Conservation (phyloP, 495 filamentous ascomycete genomes). For the Bathelium albidoporum region DNA sequence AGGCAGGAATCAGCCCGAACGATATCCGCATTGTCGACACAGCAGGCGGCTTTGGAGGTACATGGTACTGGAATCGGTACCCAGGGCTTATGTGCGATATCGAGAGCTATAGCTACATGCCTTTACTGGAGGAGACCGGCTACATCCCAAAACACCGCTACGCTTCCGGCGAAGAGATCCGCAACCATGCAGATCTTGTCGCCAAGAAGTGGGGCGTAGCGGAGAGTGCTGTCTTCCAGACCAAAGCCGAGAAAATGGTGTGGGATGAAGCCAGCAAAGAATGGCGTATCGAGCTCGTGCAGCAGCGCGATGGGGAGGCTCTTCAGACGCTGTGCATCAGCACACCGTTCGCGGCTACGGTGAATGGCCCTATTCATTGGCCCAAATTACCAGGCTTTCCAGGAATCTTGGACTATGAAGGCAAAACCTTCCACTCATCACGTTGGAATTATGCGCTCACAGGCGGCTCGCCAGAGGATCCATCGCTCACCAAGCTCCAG, state of each 20-base stretch:
- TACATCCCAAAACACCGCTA: conserved; percentile 44
- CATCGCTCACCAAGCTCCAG: conserved; percentile 34
- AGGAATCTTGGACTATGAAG: conserved; percentile 38
- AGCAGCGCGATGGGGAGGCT: conserved; percentile 22
- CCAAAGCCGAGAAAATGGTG: conserved; percentile 24
- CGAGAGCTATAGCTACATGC: conserved; percentile 44
- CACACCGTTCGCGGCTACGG: conserved; percentile 31
- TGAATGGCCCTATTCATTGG: conserved; percentile 32
- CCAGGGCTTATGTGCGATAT: conserved; percentile 43
- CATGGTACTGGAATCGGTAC: conserved; percentile 49
- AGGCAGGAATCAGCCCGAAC: conserved; percentile 34
- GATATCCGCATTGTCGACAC: conserved; percentile 43
- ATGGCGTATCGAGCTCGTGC: conserved; percentile 36
- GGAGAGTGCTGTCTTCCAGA: conserved; percentile 40
- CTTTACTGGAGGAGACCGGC: conserved; percentile 50
- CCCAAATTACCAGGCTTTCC: conserved; percentile 37
- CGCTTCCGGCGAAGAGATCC: conserved; percentile 36
- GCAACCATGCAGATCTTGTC: conserved; percentile 33
- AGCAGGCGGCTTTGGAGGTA: conserved; percentile 43
- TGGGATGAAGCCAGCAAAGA: conserved; percentile 37
- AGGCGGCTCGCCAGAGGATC: conserved; percentile 41
- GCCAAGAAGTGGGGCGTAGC: conserved; percentile 37
- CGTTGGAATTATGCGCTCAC: conserved; percentile 46
- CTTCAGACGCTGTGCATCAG: conserved; percentile 22
- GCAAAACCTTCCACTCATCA: conserved; percentile 42